Percentiles rank a stretch among this genome's conserved stretches.
phyloP scores from a whole-genome alignment of 2,329 filamentous ascomycete genomes.

The Alternaria arbusti region DNA sequence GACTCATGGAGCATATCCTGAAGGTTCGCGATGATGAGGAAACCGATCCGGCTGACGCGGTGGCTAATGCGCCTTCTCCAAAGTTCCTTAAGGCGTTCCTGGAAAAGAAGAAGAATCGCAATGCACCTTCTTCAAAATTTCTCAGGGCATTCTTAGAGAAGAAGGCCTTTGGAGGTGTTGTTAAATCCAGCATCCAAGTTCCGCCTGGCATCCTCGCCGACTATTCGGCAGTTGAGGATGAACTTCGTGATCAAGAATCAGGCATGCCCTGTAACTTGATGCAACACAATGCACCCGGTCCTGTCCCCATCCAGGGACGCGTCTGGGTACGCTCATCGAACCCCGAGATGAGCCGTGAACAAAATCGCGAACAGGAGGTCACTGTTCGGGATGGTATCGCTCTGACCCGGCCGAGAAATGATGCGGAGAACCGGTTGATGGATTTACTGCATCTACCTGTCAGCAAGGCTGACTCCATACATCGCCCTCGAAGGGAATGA shows the following conservation, averaged over 20 bases:
- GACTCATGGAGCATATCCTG: background rate
- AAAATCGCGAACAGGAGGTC: background rate
- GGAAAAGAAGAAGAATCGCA: background rate
- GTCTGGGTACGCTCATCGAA: background rate
- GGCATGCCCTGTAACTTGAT: background rate
- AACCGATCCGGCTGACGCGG: accelerated
- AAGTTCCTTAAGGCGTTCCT: background rate
- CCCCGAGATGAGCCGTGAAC: background rate
- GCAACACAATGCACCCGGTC: background rate
- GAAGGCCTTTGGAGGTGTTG: background rate
- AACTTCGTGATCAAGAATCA: background rate
- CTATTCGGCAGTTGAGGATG: background rate
- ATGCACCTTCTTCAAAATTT: background rate
- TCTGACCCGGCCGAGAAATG: background rate
- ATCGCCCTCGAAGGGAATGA: background rate
- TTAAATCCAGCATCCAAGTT: background rate
- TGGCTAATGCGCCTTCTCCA: background rate
- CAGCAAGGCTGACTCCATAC: background rate
- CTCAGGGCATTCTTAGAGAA: background rate
- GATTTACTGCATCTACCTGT: background rate
- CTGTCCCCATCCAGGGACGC: background rate
- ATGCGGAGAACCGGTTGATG: background rate
- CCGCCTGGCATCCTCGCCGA: background rate
- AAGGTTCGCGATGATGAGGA: background rate
- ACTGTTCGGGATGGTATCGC: background rate